phyloP scores from a whole-genome alignment of 2,329 filamentous ascomycete species.

The Balansia obtecta region DNA sequence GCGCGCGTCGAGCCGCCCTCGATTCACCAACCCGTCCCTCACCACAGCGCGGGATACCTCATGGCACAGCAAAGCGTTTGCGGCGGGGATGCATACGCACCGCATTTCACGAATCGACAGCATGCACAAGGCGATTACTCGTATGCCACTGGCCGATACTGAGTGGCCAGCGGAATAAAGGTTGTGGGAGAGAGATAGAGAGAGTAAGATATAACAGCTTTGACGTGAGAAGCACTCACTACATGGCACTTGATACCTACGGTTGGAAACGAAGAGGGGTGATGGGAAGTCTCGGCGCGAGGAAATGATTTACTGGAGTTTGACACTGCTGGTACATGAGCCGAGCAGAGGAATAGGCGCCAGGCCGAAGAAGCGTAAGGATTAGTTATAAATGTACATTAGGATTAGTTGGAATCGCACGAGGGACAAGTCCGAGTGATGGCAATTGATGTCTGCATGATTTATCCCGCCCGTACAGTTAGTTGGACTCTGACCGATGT shows the following conservation, averaged over 20 bases:
- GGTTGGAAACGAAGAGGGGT: too few relatives aligned
- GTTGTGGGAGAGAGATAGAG: background rate
- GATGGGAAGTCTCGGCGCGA: background rate
- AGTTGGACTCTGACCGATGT: too few relatives aligned
- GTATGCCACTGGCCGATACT: slow-evolving; percentile 8
- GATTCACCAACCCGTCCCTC: slow-evolving; percentile 11
- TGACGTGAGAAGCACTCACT: too few relatives aligned
- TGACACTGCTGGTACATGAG: background rate
- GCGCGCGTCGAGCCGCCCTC: slow-evolving; percentile 4
- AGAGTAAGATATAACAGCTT: background rate
- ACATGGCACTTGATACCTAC: too few relatives aligned
- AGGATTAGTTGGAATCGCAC: too few relatives aligned
- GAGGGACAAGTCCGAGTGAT: too few relatives aligned
- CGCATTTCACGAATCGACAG: slow-evolving; percentile 10
- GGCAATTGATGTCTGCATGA: too few relatives aligned
- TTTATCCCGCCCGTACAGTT: too few relatives aligned
- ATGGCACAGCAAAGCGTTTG: slow-evolving; percentile 12
- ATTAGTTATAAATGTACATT: too few relatives aligned
- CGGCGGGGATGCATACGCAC: slow-evolving; percentile 10
- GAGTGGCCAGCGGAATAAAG: background rate
- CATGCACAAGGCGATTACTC: slow-evolving; percentile 8
- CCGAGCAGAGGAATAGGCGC: too few relatives aligned
- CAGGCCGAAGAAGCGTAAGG: too few relatives aligned
- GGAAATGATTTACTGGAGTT: background rate
- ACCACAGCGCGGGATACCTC: slow-evolving; percentile 9